These are phyloP conservation scores for Cardamine occulta DNA, from an alignment of 345 rosid species.

Conservation along the genomic window DNA sequence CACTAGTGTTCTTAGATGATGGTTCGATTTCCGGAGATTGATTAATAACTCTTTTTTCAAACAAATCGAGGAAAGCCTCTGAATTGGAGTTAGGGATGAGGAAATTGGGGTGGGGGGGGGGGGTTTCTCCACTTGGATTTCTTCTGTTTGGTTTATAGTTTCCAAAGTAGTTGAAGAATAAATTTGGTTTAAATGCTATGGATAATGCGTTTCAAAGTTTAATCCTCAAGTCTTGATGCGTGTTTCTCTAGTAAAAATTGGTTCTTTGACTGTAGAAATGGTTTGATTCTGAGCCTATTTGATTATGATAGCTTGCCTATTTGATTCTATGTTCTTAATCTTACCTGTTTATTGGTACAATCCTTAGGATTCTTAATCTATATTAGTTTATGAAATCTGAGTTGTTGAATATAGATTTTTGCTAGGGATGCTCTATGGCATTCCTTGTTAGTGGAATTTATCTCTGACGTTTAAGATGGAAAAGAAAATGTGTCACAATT, in stretches of 20 bases:
- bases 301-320: neutral
- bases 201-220: neutral
- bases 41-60: neutral
- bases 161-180: conserved; percentile 7
- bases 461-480: neutral
- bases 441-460: neutral
- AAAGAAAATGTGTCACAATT: neutral
- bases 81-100: conserved; percentile 2
- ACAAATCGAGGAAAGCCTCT: neutral
- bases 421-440: neutral
- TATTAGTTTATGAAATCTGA: conserved; percentile 1
- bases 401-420: neutral
- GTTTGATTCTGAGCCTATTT: neutral
- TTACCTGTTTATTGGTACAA: neutral
- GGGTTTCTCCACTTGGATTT: neutral
- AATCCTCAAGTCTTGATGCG: neutral
- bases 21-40: neutral
- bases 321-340: conserved; percentile 6
- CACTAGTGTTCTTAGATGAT: neutral
- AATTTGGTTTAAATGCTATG: neutral
- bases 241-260: neutral
- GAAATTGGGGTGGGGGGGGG: too few species aligned
- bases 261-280: neutral
- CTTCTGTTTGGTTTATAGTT: conserved; percentile 9
- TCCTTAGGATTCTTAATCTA: neutral